These are phyloP conservation scores for Micractinium conductrix DNA, from an alignment of 139 green algal species.

Conservation along the genomic window DNA sequence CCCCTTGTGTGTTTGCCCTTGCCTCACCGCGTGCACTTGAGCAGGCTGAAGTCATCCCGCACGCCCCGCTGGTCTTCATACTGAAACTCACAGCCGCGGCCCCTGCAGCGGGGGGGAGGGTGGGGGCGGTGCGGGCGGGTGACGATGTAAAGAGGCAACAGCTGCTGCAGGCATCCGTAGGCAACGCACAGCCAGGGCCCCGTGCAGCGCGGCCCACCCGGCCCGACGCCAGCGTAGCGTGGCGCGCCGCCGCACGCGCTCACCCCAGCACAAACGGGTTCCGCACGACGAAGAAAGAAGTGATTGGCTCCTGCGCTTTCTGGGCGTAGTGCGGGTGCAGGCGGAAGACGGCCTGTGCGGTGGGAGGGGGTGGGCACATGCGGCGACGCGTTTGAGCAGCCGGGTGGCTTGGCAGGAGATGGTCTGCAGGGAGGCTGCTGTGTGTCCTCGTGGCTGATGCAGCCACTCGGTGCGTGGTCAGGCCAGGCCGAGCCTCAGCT, in stretches of 20 bases:
- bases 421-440: neutral
- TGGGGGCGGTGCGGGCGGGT: neutral
- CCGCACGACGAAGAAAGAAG: neutral
- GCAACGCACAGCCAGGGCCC: too few relatives aligned
- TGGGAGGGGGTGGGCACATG: too few relatives aligned
- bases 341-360: neutral
- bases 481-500: neutral
- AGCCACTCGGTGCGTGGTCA: neutral
- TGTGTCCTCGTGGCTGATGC: neutral
- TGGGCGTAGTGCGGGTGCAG: neutral
- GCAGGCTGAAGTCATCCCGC: neutral
- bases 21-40: constrained; percentile 9
- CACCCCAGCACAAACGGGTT: neutral
- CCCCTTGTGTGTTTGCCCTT: neutral
- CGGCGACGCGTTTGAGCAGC: too few relatives aligned
- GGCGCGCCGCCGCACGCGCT: neutral
- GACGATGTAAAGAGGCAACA: neutral
- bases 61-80: neutral
- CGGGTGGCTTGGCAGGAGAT: too few relatives aligned
- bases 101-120: neutral
- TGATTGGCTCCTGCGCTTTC: neutral
- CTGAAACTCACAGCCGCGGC: constrained; percentile 7
- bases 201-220: too few relatives aligned
- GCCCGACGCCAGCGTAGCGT: too few relatives aligned
- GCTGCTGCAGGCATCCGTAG: neutral